phyloP scores from a whole-genome alignment of 148 eudicot genomes.

The Cornus suecica region DNA sequence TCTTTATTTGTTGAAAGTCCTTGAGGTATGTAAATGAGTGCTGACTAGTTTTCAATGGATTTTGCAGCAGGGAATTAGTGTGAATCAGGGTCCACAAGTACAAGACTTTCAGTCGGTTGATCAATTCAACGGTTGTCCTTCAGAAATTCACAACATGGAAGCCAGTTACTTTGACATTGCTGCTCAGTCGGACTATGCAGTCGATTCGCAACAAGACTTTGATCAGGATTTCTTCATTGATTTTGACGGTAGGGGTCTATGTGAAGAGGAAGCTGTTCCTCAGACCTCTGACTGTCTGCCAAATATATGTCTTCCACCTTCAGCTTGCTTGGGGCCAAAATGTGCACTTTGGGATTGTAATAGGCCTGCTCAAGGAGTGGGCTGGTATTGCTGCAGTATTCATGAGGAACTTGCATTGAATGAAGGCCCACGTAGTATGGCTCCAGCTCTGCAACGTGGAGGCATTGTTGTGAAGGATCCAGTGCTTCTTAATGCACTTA shows the following conservation, averaged over 20 bases:
- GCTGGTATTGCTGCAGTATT: slow-evolving; percentile 79
- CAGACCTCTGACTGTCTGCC: slow-evolving; percentile 55
- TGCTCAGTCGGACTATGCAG: slow-evolving; percentile 53
- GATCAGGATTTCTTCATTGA: slow-evolving; percentile 50
- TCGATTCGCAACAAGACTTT: slow-evolving; percentile 54
- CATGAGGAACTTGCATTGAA: slow-evolving; percentile 77
- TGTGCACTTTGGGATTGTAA: slow-evolving; percentile 99
- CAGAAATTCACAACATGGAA: slow-evolving; percentile 42
- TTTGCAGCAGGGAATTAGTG: slow-evolving; percentile 47
- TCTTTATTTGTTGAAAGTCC: neutral
- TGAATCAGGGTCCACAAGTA: slow-evolving; percentile 46
- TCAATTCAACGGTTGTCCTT: slow-evolving; percentile 49
- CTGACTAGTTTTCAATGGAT: slow-evolving; percentile 1
- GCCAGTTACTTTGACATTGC: slow-evolving; percentile 42
- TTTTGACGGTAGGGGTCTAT: slow-evolving; percentile 39
- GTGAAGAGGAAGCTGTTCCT: slow-evolving; percentile 44
- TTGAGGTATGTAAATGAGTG: neutral
- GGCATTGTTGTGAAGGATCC: slow-evolving; percentile 92
- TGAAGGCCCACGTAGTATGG: slow-evolving; percentile 90
- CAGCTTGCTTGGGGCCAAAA: slow-evolving; percentile 93
- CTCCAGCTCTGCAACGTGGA: slow-evolving; percentile 86
- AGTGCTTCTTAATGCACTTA: slow-evolving; percentile 80
- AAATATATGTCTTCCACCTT: slow-evolving; percentile 70
- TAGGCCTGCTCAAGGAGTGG: slow-evolving; percentile 81
- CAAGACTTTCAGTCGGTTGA: slow-evolving; percentile 45